Evolutionary conservation across 1,284 basidiomycete species (phyloP).

Genomic region (Erythrobasidium hasegawianum): DNA sequence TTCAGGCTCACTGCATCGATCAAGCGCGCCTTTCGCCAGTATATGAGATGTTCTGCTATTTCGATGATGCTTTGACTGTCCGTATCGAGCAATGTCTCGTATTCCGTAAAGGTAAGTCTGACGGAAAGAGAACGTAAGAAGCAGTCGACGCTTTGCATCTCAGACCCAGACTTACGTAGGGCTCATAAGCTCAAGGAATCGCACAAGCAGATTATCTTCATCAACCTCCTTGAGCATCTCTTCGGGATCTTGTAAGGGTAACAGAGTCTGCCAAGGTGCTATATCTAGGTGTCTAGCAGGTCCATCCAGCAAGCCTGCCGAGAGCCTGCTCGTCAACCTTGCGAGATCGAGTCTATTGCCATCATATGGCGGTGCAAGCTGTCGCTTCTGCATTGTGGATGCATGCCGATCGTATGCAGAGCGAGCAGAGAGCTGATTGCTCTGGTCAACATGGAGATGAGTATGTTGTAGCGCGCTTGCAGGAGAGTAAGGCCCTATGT

Average conservation of each 20-base stretch:
- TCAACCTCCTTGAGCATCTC: slow-evolving; percentile 45
- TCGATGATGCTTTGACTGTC: slow-evolving; percentile 39
- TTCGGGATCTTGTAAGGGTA: slow-evolving; percentile 57
- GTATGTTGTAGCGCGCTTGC: too few species aligned
- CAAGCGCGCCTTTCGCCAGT: slow-evolving; percentile 81
- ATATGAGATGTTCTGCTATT: slow-evolving; percentile 58
- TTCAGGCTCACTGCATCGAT: slow-evolving; percentile 81
- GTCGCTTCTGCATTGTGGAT: slow-evolving; percentile 15
- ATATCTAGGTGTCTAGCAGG: slow-evolving; percentile 55
- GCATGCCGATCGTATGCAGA: slow-evolving; percentile 7
- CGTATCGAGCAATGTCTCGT: slow-evolving; percentile 43
- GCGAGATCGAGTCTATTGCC: slow-evolving; percentile 18
- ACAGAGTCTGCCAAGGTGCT: slow-evolving; percentile 86
- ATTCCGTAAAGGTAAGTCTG: slow-evolving; percentile 40
- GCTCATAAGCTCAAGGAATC: slow-evolving; percentile 50
- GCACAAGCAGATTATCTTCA: slow-evolving; percentile 54
- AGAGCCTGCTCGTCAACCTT: slow-evolving; percentile 21
- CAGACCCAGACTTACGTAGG: slow-evolving; percentile 59
- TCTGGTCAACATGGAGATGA: not conserved
- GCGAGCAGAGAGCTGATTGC: not conserved
- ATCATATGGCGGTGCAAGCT: slow-evolving; percentile 16
- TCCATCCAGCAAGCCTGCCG: slow-evolving; percentile 48
- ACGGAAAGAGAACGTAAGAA: slow-evolving; percentile 25
- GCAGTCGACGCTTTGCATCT: too few species aligned
- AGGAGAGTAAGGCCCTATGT: not conserved